phyloP scores from a whole-genome alignment of 139 green algal species.

The Chloropicon primus region DNA sequence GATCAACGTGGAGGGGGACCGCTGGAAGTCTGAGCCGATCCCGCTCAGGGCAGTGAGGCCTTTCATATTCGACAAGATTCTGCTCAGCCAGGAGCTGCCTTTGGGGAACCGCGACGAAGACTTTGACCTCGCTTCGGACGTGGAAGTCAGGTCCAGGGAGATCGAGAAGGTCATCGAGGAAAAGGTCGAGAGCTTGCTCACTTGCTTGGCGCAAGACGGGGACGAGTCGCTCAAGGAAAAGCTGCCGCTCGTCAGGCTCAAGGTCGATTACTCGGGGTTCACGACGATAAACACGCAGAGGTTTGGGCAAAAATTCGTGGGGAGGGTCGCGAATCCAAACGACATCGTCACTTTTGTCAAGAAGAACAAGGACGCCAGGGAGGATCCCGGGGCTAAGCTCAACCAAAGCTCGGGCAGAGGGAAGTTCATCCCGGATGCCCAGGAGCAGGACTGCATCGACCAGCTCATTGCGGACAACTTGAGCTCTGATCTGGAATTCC shows the following conservation, averaged over 20 bases:
- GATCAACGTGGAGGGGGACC: constrained; percentile 51
- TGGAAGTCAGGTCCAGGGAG: constrained; percentile 13
- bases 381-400: constrained; percentile 1
- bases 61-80: constrained; percentile 56
- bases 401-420: not conserved
- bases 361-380: constrained; percentile 4
- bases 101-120: not conserved
- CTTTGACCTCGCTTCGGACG: not conserved
- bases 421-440: not conserved
- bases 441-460: not conserved
- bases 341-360: constrained; percentile 91
- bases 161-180: constrained; percentile 47
- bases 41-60: constrained; percentile 34
- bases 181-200: constrained; percentile 53
- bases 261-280: constrained; percentile 88
- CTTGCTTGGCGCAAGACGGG: constrained; percentile 50
- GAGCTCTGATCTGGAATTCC: constrained; percentile 38
- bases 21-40: constrained; percentile 20
- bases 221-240: constrained; percentile 31
- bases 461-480: constrained; percentile 36
- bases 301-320: constrained; percentile 90
- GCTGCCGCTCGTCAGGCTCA: constrained; percentile 3
- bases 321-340: constrained; percentile 88
- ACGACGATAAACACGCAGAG: constrained; percentile 86
- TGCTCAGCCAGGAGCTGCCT: constrained; percentile 19